Percentiles rank a stretch among this genome's conserved stretches.
Evolutionary conservation across 345 rosid genomes (phyloP).

Genomic region (Syzygium oleosum): DNA sequence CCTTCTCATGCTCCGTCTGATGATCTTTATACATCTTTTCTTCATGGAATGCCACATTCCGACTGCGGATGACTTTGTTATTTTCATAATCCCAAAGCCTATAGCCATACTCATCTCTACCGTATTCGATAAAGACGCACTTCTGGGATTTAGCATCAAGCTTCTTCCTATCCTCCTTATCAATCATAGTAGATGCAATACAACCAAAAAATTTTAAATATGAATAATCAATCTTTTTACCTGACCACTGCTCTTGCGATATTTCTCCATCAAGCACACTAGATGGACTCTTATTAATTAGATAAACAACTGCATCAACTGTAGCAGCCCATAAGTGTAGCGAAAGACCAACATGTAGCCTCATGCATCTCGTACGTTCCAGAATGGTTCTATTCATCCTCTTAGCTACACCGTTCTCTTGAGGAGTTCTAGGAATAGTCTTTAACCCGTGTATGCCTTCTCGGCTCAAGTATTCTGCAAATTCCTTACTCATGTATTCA

Average conservation of each 20-base stretch:
- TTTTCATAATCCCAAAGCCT: too few species aligned
- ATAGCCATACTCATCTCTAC: accelerated
- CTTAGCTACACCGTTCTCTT: accelerated
- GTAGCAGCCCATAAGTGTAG: neutral
- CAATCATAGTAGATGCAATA: neutral
- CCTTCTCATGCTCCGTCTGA: too few species aligned
- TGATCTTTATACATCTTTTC: neutral
- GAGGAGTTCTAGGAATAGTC: neutral
- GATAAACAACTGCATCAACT: neutral
- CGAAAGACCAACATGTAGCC: accelerated
- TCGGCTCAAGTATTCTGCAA: neutral
- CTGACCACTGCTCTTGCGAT: accelerated
- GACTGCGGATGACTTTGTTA: neutral
- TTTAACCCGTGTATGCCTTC: neutral
- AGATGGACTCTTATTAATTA: too few species aligned
- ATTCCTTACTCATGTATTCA: neutral
- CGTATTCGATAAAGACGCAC: neutral
- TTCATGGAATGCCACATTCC: neutral
- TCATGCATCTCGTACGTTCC: neutral
- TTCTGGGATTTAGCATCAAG: neutral
- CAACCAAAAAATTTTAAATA: too few species aligned
- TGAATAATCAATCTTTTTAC: too few species aligned
- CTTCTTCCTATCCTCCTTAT: neutral
- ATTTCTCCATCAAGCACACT: neutral
- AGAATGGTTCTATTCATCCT: neutral